Base-by-base conservation (phyloP, 1,284 basidiomycete genomes). In the Sphagnurus paluster region DNA sequence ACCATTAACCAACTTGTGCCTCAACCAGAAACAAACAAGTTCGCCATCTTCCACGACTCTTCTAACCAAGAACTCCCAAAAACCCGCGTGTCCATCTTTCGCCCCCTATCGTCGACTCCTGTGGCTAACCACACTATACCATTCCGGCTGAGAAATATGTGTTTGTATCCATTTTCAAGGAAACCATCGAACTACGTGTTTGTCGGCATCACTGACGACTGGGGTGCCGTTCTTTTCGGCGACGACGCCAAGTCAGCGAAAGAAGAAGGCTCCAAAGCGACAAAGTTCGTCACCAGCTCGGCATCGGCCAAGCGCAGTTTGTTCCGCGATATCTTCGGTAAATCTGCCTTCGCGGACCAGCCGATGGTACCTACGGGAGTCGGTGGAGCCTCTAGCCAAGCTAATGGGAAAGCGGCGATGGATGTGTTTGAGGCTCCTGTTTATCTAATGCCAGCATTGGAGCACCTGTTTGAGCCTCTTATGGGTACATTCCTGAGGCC, bases 321-420 rank as follows among this genome's bases (percentile, higher is more conserved):
- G 5, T 90, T 93, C 66, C 84, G 90, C 58, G 90, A 93, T 58
- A 86, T 93, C 50, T 93, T 93, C 58, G 91, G 90, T 38, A 71
- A 75, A 46, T 78, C 84, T 30, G 80, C 80, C 9, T 76, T 89
- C 50, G 54, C 68, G 11, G 68, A 70, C 28, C 50, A 49, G 6
- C 44, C 60, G 19, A 42, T 54, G 13, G 40, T 56, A 21, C 54
- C 62, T 8, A 46, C 54, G 16, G 45, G 59, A 30, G 44, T 53
- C 25, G 39, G 44, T 17, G 51, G 48, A 11, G 40, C 56, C 32
- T 49, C 58, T 25, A 56, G 66, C 44, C 58, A 64, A 29, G 68
- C 69, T 71, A 68, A 60, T 52, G 68, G 65, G 42, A 70, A 66
- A 47, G 68, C 72, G 50, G 65, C 67, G 2, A 57, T 68, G n/a